These are phyloP conservation scores for Psidium friedrichsthalianum DNA, from an alignment of 345 rosid species.

Conservation along the genomic window DNA sequence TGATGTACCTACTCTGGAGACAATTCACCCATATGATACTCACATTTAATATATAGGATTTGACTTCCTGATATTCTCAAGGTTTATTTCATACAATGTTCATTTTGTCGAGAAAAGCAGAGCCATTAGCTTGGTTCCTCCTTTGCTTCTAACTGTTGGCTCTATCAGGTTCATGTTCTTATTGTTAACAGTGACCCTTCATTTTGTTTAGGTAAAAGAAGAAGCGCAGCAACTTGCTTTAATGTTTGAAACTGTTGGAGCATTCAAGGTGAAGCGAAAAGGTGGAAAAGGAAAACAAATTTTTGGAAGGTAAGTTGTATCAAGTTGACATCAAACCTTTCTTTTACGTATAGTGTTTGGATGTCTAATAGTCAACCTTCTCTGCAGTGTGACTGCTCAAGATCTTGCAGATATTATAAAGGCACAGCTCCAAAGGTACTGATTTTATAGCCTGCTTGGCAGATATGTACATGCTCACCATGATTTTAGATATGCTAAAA, in stretches of 20 bases:
- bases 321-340: background rate
- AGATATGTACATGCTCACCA: background rate
- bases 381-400: constrained; percentile 81
- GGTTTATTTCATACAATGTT: background rate
- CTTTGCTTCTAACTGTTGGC: background rate
- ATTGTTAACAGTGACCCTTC: background rate
- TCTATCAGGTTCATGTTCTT: background rate
- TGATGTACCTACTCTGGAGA: background rate
- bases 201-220: constrained; percentile 63
- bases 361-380: constrained; percentile 2
- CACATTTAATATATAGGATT: background rate
- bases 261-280: constrained; percentile 91
- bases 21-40: background rate
- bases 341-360: background rate
- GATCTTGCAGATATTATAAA: constrained; percentile 89
- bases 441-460: background rate
- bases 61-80: background rate
- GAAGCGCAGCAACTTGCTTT: constrained; percentile 78
- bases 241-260: constrained; percentile 83
- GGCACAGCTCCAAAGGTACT: constrained; percentile 84
- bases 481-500: background rate
- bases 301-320: constrained; percentile 69
- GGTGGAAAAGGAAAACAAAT: constrained; percentile 85
- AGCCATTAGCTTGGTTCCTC: background rate
- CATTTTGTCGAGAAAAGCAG: background rate